Evolutionary conservation across 2,329 filamentous ascomycete species (phyloP), one percentile per base, ranked within the genome.

Genomic region (Aureobasidium lini): DNA sequence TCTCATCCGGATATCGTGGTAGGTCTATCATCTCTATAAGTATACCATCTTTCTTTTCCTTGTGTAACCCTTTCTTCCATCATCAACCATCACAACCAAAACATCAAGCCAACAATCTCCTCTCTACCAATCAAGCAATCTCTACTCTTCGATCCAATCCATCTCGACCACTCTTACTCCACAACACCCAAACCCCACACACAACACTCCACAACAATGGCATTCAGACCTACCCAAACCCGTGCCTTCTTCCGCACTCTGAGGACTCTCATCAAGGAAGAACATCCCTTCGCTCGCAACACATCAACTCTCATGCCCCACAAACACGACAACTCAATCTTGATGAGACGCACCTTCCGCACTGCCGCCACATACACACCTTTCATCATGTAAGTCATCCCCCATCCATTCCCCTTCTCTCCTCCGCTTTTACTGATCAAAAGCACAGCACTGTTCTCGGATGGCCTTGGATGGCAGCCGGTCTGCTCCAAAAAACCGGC

Each of bases 231-330:
- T 34, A 60, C 59, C 13, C 52, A 44, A 37, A 34, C 50, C 50
- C 49, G 59, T 23, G 23, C 59, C 43, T 60, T 60, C 32, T 56
- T 60, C 40, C 59, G 52, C 50, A 60, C 59, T 8, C 4, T 60
- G 8, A 40, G 29, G 11, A 57, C n/a, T 16, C 16, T 50, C 6
- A 23, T 60, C n/a, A 49, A 49, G 40, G 42, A 48, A 13, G 29
- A 49, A 43, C 48, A 53, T 16, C 48, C 58, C 7, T 46, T 53
- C 23, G 54, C 57, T 7, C 59, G 59, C 50, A 60, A 57, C 46
- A 53, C 59, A 0, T n/a, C 42, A 4, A 57, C 34, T 3, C 43
- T 60, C 2, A 23, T 48, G 1, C 59, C 59, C 1, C 58, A 60
- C 23, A 18, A 46, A 4, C 59, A 56, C 6, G 59, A 60, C 50